Conservation (phyloP, 2,329 filamentous ascomycete species). For the Phialophora chinensis region DNA sequence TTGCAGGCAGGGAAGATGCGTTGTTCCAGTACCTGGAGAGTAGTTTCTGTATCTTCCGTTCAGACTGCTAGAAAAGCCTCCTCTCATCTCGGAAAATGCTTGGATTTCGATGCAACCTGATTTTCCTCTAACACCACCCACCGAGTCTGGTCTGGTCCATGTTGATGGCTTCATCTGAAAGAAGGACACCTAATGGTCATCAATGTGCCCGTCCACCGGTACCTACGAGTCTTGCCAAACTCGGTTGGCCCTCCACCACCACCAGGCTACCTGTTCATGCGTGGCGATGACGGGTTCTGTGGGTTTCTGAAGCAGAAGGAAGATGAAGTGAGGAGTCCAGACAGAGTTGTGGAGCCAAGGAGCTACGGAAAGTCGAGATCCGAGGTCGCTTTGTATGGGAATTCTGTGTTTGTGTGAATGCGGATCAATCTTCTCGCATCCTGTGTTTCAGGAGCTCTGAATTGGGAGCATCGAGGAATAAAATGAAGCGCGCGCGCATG, state of each 20-base stretch:
- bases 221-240: not conserved
- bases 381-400: constrained; percentile 17
- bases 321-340: constrained; percentile 12
- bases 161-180: not conserved
- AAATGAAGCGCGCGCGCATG: constrained; percentile 1
- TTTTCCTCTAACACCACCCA: not conserved
- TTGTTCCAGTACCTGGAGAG: not conserved
- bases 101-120: not conserved
- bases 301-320: constrained; percentile 7
- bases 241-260: not conserved
- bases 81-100: not conserved
- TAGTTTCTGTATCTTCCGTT: not conserved
- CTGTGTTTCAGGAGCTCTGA: constrained; percentile 27
- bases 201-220: not conserved
- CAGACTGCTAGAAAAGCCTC: not conserved
- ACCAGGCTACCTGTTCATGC: not conserved
- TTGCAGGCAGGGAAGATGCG: not conserved
- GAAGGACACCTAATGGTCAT: not conserved
- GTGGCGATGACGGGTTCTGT: not conserved
- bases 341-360: constrained; percentile 24
- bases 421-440: constrained; percentile 22
- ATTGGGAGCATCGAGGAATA: not conserved
- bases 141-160: not conserved
- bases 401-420: constrained; percentile 11
- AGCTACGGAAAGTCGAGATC: constrained; percentile 25